Percentiles rank a stretch among this genome's conserved stretches.
Evolutionary conservation across 345 rosid genomes (phyloP).

Genomic region (Salix koriyanagi): DNA sequence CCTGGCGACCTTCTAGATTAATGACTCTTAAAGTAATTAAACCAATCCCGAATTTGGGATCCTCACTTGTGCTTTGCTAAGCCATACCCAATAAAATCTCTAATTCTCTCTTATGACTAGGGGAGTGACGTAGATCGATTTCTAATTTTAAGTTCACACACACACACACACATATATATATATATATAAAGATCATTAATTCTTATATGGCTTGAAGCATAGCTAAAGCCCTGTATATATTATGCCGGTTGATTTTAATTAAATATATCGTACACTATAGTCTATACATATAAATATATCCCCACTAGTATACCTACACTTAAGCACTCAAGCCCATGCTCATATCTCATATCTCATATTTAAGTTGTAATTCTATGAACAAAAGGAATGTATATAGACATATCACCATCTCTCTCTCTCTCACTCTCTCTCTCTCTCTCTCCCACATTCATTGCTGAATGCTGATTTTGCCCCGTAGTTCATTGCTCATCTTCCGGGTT

Average conservation of each 20-base stretch:
- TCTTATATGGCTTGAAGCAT: background rate
- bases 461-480: slow-evolving; percentile 45
- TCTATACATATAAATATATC: background rate
- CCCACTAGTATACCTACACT: slow-evolving; percentile 14
- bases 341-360: background rate
- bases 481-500: slow-evolving; percentile 43
- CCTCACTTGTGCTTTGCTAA: background rate
- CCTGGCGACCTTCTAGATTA: background rate
- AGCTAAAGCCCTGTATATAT: background rate
- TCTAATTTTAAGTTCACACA: too few relatives aligned
- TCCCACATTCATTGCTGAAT: slow-evolving; percentile 35
- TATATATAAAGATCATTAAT: background rate
- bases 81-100: slow-evolving; percentile 12
- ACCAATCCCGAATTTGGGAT: too few relatives aligned
- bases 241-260: background rate
- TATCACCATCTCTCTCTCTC: slow-evolving; percentile 37
- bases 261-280: too few relatives aligned
- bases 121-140: slow-evolving; percentile 5
- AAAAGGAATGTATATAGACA: slow-evolving; percentile 39
- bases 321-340: background rate
- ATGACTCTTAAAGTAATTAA: background rate
- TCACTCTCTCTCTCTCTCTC: slow-evolving; percentile 7
- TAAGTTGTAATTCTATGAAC: slow-evolving; percentile 18
- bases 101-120: slow-evolving; percentile 13
- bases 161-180: too few relatives aligned